Base-by-base conservation (phyloP, 352 stramenopile genomes). In the Detonula confervacea region DNA sequence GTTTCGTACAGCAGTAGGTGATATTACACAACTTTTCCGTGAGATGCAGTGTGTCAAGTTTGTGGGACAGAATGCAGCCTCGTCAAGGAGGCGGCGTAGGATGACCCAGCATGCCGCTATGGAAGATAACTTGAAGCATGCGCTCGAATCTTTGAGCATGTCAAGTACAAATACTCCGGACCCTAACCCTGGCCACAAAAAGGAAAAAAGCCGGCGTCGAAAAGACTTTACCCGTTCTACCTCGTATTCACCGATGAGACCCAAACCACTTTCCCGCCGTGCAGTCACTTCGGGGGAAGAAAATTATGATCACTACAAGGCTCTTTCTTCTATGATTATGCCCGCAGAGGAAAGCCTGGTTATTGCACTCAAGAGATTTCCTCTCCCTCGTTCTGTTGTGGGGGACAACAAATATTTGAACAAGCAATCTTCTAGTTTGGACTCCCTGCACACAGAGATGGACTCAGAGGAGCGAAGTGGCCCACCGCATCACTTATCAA, bases 21-120 rank as follows among this genome's bases (percentile, higher is more conserved):
- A 49, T 14, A 46, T 65, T n/a, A 33, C n/a, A 22, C 33, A 55
- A 0, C 20, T 74, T 12, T 20, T 74, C 12, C 16, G 37, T 18
- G 66, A 74, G 42, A 65, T 74, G 20, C 52, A 59, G 30, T 74
- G 44, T 42, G 24, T 64, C 8, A 60, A 59, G 42, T 74, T 74
- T 47, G 66, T 74, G 12, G 39, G 39, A 0, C 55, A 46, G n/a
- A 54, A 66, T 35, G 56, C 52, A 30, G 66, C 66, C 18, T 74
- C 66, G n/a, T 74, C 66, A 20, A 52, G 66, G 25, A 30, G 66
- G 9, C 25, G 66, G 44, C 44, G 66, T 22, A 54, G 55, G 12
- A 56, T 55, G 35, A 37, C 14, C 20, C 39, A 74, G 22, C 16
- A 59, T 11, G 27, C 24, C 3, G 39, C 42, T 39, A 22, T 16